phyloP scores from a whole-genome alignment of 495 filamentous ascomycete genomes.

The Astrothelium macrocarpum region DNA sequence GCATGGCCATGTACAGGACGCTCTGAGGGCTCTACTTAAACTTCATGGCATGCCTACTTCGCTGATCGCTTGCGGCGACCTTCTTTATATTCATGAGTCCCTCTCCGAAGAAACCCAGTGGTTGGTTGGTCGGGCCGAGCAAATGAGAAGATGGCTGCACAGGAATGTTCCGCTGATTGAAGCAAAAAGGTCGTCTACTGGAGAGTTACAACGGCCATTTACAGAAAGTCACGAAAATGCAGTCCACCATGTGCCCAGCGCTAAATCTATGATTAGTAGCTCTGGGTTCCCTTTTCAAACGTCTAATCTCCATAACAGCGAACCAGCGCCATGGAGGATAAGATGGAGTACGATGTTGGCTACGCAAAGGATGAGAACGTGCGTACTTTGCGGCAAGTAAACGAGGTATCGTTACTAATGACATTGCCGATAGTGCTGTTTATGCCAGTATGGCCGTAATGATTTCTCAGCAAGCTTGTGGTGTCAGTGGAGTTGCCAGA shows the following conservation, averaged over 20 bases:
- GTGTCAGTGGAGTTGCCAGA: neutral
- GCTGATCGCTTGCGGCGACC: neutral
- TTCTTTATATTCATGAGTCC: neutral
- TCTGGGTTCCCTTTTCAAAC: neutral
- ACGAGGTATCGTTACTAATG: neutral
- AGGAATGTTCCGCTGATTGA: neutral
- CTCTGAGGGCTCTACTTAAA: neutral
- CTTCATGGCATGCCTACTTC: neutral
- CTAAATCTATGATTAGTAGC: neutral
- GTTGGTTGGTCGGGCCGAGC: neutral
- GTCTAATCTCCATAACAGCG: neutral
- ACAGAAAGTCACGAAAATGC: no score
- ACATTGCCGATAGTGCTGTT: neutral
- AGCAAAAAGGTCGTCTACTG: no score
- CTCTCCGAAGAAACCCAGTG: neutral
- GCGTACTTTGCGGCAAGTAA: neutral
- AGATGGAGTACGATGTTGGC: neutral
- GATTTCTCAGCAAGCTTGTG: slow-evolving; percentile 14
- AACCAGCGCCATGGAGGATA: neutral
- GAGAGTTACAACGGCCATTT: no score
- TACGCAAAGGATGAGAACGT: neutral
- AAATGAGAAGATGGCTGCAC: neutral
- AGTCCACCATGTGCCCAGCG: neutral
- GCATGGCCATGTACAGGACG: slow-evolving; percentile 22
- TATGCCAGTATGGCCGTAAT: slow-evolving; percentile 13